Base-by-base conservation (phyloP, 768 basidiomycete genomes). In the Auricularia sp. region DNA sequence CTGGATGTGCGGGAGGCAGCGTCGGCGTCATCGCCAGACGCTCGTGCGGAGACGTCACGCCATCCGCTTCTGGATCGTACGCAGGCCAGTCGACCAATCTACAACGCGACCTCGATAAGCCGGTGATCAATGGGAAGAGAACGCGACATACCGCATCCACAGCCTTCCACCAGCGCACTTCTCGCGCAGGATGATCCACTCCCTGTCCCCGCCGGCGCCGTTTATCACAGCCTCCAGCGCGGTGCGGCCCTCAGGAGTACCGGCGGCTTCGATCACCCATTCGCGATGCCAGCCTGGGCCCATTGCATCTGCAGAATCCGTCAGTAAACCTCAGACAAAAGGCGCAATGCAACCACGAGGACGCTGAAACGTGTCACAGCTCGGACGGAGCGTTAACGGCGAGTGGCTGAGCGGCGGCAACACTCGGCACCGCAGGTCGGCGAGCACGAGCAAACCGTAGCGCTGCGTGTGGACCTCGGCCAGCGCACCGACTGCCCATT, bases 231-330 rank as follows among this genome's bases (percentile, higher is more conserved):
- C 61, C 53, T 66, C 63, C n/a, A 70, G 42, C 14, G 43, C 58
- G 1, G 35, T 36, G 16, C 61, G 61, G 12, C 71, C 71, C 63
- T 72, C 71, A 29, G 74, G 77, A 18, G 89, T 91, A 1, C 89
- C 90, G 63, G 89, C 87, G 1, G 83, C 85, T 73, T 91, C 87
- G n/a, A 91, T 76, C 14, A 89, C 76, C 89, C 90, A 91, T 67
- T 91, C 87, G 8, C 87, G 87, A 36, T 80, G 77, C 86, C 90
- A 88, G 5, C 85, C 86, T n/a, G 82, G 81, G 12, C 87, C 85
- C 29, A 87, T 42, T 1, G 36, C 6, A 1, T 7, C 36, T 7
- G 3, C 6, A n/a, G n/a, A n/a, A 39, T 12, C 3, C 36, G 12
- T 12, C 36, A 39, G 36, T 2, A 39, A 23, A 1, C n/a, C n/a